phyloP scores from a whole-genome alignment of 371 early-diverging fungal species.

The Apophysomyces ossiformis region DNA sequence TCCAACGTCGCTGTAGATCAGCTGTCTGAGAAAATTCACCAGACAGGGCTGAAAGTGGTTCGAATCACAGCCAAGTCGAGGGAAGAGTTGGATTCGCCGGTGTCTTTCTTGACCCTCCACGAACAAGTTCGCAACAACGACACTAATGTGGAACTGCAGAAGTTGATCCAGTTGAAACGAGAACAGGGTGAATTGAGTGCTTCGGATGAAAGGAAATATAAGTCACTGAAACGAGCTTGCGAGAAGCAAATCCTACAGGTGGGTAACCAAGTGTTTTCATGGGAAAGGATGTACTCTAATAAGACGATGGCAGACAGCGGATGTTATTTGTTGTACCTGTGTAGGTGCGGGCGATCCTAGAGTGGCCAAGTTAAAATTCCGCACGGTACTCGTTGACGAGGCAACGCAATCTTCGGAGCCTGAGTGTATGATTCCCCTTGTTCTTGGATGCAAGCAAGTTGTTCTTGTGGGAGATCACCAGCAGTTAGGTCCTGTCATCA shows the following conservation, averaged over 20 bases:
- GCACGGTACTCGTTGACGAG: conserved; percentile 97
- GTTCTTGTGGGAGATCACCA: conserved; percentile 99
- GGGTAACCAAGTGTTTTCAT: conserved; percentile 2
- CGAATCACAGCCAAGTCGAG: conserved; percentile 94
- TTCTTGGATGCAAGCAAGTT: conserved; percentile 93
- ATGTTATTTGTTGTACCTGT: conserved; percentile 98
- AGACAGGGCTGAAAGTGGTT: conserved; percentile 94
- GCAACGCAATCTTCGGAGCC: conserved; percentile 98
- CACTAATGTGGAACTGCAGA: conserved; percentile 90
- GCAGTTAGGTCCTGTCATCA: conserved; percentile 98
- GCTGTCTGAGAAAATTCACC: conserved; percentile 95
- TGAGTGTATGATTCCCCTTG: conserved; percentile 96
- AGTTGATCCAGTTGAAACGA: conserved; percentile 84
- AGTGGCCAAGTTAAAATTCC: conserved; percentile 84
- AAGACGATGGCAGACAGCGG: conserved; percentile 68
- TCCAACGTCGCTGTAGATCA: conserved; percentile 99
- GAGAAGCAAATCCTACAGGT: conserved; percentile 88
- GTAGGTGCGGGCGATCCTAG: conserved; percentile 98
- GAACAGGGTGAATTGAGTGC: conserved; percentile 90
- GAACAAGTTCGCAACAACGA: conserved; percentile 95
- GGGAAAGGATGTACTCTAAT: neutral
- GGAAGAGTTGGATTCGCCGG: conserved; percentile 92
- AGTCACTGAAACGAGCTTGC: conserved; percentile 75
- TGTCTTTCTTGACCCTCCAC: conserved; percentile 91
- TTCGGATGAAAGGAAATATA: conserved; percentile 86